Evolutionary conservation across 371 early-diverging fungal species (phyloP).

Genomic region (Basidiobolus meristosporus): DNA sequence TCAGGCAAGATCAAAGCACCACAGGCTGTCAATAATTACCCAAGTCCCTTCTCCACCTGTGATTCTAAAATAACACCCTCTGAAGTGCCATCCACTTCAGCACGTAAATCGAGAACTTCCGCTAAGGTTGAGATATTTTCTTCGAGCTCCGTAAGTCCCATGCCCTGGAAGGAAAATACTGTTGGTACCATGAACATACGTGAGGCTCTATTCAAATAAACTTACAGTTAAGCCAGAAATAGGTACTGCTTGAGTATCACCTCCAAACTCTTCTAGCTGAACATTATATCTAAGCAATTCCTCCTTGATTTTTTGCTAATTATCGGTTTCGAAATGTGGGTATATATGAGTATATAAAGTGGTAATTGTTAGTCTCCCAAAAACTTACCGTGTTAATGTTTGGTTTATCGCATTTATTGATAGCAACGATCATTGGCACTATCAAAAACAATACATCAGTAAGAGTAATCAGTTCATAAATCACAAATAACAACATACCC

Average conservation of each 20-base stretch:
- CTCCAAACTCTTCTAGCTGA: slow-evolving; percentile 82
- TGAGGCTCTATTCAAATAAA: not conserved
- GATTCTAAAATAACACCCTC: slow-evolving; percentile 85
- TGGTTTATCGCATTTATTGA: slow-evolving; percentile 92
- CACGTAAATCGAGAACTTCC: slow-evolving; percentile 69
- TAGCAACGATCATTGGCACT: slow-evolving; percentile 87
- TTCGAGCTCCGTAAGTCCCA: slow-evolving; percentile 68
- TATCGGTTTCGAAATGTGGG: too few species aligned
- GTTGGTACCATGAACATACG: slow-evolving; percentile 1
- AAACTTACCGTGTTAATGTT: slow-evolving; percentile 34
- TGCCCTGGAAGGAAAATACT: slow-evolving; percentile 16
- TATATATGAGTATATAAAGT: not conserved
- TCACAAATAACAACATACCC: slow-evolving; percentile 6
- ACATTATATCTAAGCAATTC: slow-evolving; percentile 59
- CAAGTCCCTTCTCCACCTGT: slow-evolving; percentile 65
- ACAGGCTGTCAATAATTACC: too few species aligned
- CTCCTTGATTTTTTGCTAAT: slow-evolving; percentile 40
- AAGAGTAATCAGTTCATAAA: not conserved
- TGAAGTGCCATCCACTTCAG: slow-evolving; percentile 43
- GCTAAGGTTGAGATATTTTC: slow-evolving; percentile 74
- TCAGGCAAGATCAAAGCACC: too few species aligned
- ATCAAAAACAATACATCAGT: not conserved
- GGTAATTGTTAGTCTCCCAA: not conserved
- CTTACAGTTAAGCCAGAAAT: slow-evolving; percentile 64
- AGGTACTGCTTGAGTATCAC: slow-evolving; percentile 78